phyloP scores from a whole-genome alignment of 2,329 filamentous ascomycete species.

The Waltergamsia citrina region DNA sequence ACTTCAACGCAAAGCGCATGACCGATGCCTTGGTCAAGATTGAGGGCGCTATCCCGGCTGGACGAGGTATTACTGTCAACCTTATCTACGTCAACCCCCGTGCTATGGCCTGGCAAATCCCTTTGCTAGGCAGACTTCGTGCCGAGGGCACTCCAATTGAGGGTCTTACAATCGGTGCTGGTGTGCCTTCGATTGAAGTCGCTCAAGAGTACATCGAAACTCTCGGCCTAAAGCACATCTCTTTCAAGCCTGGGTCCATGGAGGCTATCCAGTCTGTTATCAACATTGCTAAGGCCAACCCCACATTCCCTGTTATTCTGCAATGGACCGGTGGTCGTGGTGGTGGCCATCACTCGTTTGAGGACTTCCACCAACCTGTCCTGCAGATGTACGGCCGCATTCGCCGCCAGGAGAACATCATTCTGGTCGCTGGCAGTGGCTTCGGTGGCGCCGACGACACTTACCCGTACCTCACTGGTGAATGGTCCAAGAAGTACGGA shows the following conservation, averaged over 20 bases:
- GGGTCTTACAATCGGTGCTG: slow-evolving; percentile 84
- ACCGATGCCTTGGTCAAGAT: slow-evolving; percentile 77
- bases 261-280: slow-evolving; percentile 84
- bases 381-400: slow-evolving; percentile 87
- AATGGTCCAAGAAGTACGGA: slow-evolving; percentile 78
- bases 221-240: slow-evolving; percentile 83
- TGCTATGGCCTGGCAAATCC: slow-evolving; percentile 90
- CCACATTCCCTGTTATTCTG: slow-evolving; percentile 81
- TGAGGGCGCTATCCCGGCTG: slow-evolving; percentile 72
- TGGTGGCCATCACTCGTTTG: slow-evolving; percentile 88
- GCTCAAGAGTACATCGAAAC: slow-evolving; percentile 92
- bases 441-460: slow-evolving; percentile 87
- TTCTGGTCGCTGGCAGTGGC: slow-evolving; percentile 82
- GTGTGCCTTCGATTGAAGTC: slow-evolving; percentile 88
- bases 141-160: slow-evolving; percentile 85
- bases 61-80: slow-evolving; percentile 82
- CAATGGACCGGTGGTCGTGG: slow-evolving; percentile 95
- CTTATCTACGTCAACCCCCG: slow-evolving; percentile 85
- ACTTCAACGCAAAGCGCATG: slow-evolving; percentile 77
- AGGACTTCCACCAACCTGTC: slow-evolving; percentile 91
- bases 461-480: slow-evolving; percentile 83
- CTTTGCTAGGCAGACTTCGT: slow-evolving; percentile 68
- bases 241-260: slow-evolving; percentile 86
- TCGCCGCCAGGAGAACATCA: slow-evolving; percentile 75
- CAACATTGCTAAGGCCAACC: slow-evolving; percentile 91